Conservation (phyloP, 257 asterid species). For the Coffea canephora region DNA sequence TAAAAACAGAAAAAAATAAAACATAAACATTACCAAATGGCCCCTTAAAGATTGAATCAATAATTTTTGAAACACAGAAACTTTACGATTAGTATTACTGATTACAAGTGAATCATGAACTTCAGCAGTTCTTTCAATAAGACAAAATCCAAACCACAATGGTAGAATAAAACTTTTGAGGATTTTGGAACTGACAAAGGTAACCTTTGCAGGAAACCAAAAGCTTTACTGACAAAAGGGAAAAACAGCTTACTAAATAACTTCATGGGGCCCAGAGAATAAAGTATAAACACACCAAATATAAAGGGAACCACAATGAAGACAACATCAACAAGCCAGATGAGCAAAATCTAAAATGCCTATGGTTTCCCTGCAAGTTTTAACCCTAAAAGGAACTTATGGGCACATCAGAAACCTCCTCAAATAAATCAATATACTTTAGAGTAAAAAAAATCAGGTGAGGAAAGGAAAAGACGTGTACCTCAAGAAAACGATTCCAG, state of each 20-base stretch:
- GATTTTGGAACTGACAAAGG: neutral
- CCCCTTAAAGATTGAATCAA: too few relatives aligned
- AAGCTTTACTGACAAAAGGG: neutral
- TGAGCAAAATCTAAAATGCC: neutral
- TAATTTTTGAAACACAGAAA: neutral
- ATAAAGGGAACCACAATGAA: neutral
- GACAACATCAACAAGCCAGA: neutral
- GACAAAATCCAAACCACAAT: neutral
- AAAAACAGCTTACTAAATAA: neutral
- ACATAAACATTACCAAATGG: too few relatives aligned
- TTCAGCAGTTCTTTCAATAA: neutral
- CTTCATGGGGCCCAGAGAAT: neutral
- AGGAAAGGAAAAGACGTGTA: conserved; percentile 20
- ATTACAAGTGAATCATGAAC: neutral
- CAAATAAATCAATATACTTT: neutral
- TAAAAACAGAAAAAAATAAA: too few relatives aligned
- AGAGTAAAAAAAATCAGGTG: neutral
- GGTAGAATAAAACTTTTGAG: neutral
- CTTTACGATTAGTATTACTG: neutral
- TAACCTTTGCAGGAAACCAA: neutral
- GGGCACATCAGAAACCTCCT: neutral
- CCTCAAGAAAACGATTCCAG: conserved; percentile 99
- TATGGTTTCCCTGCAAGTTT: neutral
- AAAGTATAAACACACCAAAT: neutral
- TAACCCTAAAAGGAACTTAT: neutral